Base-by-base conservation (phyloP, 257 asterid species). In the Nicotiana knightiana region DNA sequence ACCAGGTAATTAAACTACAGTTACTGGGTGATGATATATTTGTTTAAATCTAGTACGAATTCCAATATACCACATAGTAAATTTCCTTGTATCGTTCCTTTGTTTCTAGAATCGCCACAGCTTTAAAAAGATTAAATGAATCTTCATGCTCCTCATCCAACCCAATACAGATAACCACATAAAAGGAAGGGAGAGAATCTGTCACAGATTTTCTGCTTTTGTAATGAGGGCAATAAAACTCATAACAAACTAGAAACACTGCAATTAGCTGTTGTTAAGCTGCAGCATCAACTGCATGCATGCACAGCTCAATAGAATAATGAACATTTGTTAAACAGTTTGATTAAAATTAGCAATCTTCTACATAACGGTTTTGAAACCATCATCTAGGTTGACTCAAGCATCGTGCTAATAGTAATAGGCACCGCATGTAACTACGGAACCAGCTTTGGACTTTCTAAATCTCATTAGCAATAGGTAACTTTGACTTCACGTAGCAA, bases 391-490 rank as follows among this genome's bases (percentile, higher is more conserved):
- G 80, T 28, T 4, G 17, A 75, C 46, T 48, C 64, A 3, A 51
- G 80, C 46, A 15, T 26, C 63, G 28, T 75, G 3, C 33, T 26
- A 75, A 26, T 8, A 51, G 35, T 75, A 26, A 28, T 58, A 75
- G 26, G 63, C 43, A 51, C 80, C n/a, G 4, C 43, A 75, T 51
- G 63, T 24, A 75, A 75, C 63, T 21, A 51, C 2, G 24, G 16
- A 15, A 75, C 80, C 80, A 51, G 26, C 80, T 51, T 75, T 15
- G 43, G 18, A 48, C 62, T 73, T 48, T 73, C 15, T 73, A 73
- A 75, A 51, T 75, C 80, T 75, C 63, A 75, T 71, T 24, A 46
- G 39, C 33, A 71, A 71, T 6, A 71, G 37, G 59, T 71, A 71
- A 71, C 7, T 46, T 11, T 1, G 21, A 28, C 0, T 1, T 73